Percentiles rank a stretch among this genome's conserved stretches.
Evolutionary conservation across 352 stramenopile genomes (phyloP).

Genomic region (Phytophthora uliginosa): DNA sequence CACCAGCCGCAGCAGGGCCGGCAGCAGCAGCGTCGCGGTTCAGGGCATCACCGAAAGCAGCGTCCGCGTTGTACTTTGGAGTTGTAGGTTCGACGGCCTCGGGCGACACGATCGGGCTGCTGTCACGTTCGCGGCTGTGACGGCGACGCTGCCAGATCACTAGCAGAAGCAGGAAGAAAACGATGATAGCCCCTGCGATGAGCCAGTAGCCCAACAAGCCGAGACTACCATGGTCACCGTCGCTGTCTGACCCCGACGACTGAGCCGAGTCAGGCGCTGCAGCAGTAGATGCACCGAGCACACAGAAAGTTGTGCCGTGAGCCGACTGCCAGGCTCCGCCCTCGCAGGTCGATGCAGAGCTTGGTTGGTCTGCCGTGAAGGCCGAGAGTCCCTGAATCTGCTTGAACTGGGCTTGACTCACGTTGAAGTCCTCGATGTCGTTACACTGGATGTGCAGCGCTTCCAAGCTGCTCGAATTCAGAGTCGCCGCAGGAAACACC

Average conservation of each 20-base stretch:
- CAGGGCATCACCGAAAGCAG: constrained; percentile 32
- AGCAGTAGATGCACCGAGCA: constrained; percentile 39
- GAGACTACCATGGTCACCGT: constrained; percentile 16
- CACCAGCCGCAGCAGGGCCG: neutral
- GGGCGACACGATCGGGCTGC: constrained; percentile 36
- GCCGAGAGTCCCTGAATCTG: constrained; percentile 35
- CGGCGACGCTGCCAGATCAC: constrained; percentile 43
- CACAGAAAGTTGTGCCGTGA: constrained; percentile 48
- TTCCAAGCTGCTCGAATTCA: constrained; percentile 41
- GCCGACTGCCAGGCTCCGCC: constrained; percentile 43
- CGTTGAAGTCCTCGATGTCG: constrained; percentile 49
- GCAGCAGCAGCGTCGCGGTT: constrained; percentile 10
- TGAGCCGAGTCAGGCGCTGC: constrained; percentile 25
- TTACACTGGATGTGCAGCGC: constrained; percentile 49
- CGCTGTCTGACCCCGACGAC: constrained; percentile 26
- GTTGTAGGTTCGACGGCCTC: constrained; percentile 34
- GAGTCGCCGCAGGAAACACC: constrained; percentile 27
- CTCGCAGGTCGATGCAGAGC: constrained; percentile 30
- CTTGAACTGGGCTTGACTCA: constrained; percentile 40
- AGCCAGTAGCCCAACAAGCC: constrained; percentile 42
- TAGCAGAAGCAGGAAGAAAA: constrained; percentile 46
- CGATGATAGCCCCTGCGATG: constrained; percentile 41
- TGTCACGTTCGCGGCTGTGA: constrained; percentile 26
- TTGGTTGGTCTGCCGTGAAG: constrained; percentile 42
- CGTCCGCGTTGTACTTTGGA: constrained; percentile 25